Base-by-base conservation (phyloP, 345 rosid species). In the Dipteronia dyeriana region DNA sequence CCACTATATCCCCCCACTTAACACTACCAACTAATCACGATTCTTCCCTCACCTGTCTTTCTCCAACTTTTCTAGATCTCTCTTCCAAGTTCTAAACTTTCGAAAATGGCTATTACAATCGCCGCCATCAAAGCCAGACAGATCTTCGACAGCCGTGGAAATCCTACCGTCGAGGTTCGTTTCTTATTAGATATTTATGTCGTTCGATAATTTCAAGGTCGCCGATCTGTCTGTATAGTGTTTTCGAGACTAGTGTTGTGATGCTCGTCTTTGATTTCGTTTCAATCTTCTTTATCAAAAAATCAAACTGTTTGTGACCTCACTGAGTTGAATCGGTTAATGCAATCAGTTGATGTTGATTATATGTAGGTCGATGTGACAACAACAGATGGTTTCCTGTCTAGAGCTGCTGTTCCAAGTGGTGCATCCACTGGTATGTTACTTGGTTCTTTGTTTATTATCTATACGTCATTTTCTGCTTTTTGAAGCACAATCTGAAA, bases 141-240 rank as follows among this genome's bases (percentile, higher is more conserved):
- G 90, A 95, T 95, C 84, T 95, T 91, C 82, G 98, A 95, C 85
- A 95, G 98, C 91, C 98, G 98, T 84, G 98, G 98, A 25, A 95
- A 95, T 51, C 98, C 98, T 31, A 95, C 98, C 63, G 98, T 95
- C 17, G 98, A 95, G 94, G 98, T 95, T 81, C 0, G 23, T 66
- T 51, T 73, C 79, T 77, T 49, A 66, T 59, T 66, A 19, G n/a
- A 59, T 57, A 54, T 66, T 49, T 11, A 2, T 80, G 74, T n/a
- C 41, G 26, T 69, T 63, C 79, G 41, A 54, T 64, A 45, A 49
- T 75, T 68, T 83, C 54, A 57, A 68, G 56, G 71, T 67, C n/a
- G 9, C 57, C 63, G 81, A 73, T 87, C 82, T 82, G 67, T 70
- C 65, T 71, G 19, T 76, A 2, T 62, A 38, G 65, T 61, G 66